Evolutionary conservation across 805 yeast genomes (phyloP), one percentile per base, ranked within the genome.

Genomic region (Candida vaughaniae): DNA sequence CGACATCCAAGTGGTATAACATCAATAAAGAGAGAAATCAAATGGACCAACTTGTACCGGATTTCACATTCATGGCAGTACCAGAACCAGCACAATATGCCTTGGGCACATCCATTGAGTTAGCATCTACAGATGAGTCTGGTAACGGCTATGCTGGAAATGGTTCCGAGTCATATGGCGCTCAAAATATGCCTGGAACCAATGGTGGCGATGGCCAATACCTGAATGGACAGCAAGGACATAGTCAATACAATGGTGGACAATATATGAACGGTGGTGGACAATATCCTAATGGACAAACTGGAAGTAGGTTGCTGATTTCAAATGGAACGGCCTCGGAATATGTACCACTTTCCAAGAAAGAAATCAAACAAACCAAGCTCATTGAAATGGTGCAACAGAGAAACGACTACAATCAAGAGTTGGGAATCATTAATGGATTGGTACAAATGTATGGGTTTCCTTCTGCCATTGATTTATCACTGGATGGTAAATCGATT

Each of bases 1-100:
- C 95, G 3, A 90, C 97, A 5, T 76, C 83, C 27, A 73, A 78
- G 45, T 93, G 98, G 98, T 91, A 91, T 65, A 82, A 85, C 47
- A 85, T 90, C 52, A 90, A 89, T 60, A 79, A 82, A 51, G 98
- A 93, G 57, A 73, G 97, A 50, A 73, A 95, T 45, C 80, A 79
- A 30, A 73, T 87, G 77, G 96, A 88, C 56, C 74, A 76, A 45
- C 50, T 78, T 34, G 79, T 75, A 14, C 67, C 80, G 5, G 76
- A 73, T 58, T 78, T 48, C 74, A 78, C 66, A 40, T 75, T 51
- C 41, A 29, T 58, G 5, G 73, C 73, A 4, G 46, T 66, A n/a
- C 74, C 74, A 6, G 43, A 38, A 18, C 35, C 39, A 11, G 5
- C 23, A 20, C 6, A 6, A 6, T 20, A 20, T 20, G 23, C 9